phyloP scores from a whole-genome alignment of 2,329 filamentous ascomycete genomes.

The Epichloe hybrida region DNA sequence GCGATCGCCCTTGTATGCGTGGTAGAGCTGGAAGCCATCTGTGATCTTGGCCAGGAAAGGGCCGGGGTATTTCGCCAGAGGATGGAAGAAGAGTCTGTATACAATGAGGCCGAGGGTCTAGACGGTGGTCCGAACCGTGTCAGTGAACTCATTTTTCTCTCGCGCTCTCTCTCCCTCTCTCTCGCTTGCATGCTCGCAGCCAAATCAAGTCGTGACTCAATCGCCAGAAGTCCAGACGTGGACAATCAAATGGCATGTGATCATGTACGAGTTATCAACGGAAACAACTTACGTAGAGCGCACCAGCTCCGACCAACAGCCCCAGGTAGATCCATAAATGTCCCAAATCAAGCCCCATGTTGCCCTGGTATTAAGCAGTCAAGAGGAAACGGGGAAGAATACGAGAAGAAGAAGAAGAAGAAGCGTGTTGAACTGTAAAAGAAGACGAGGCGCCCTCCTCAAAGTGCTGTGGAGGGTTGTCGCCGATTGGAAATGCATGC shows the following conservation, averaged over 20 bases:
- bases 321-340: conserved; percentile 29
- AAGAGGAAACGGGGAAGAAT: no score
- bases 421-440: background rate
- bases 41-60: conserved; percentile 50
- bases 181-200: background rate
- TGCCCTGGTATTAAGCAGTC: background rate
- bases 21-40: conserved; percentile 54
- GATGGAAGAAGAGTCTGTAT: conserved; percentile 51
- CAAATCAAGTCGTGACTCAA: no score
- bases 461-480: background rate
- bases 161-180: no score
- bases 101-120: conserved; percentile 30
- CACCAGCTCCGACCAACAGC: conserved; percentile 19
- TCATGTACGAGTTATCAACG: background rate
- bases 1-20: conserved; percentile 60
- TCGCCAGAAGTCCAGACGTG: no score
- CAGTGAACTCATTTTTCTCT: no score
- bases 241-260: no score
- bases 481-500: conserved; percentile 8
- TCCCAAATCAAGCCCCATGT: conserved; percentile 17
- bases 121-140: background rate
- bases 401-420: background rate
- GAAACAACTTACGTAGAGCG: conserved; percentile 27
- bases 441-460: background rate
- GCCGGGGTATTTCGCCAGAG: conserved; percentile 50